phyloP scores from a whole-genome alignment of 768 basidiomycete species.

The Hypholoma sublateritium region DNA sequence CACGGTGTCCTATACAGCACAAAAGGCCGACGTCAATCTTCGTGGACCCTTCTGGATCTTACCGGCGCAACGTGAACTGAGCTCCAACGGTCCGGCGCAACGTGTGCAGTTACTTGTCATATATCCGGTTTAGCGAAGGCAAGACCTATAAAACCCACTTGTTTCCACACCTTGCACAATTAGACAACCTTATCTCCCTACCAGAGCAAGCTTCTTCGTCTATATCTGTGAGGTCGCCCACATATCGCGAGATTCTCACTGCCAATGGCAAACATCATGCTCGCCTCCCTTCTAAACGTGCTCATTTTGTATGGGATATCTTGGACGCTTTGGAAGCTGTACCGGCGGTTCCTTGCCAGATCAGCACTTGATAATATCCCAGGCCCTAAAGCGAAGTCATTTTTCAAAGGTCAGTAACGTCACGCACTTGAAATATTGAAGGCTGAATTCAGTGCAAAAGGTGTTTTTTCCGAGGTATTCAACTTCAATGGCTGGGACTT shows the following conservation, averaged over 20 bases:
- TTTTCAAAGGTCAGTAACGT: constrained; percentile 28
- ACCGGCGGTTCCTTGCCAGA: not conserved
- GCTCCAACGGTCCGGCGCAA: not conserved
- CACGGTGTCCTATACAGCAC: too few relatives aligned
- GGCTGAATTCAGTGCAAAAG: constrained; percentile 16
- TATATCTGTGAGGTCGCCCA: not conserved
- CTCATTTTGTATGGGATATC: not conserved
- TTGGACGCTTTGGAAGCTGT: not conserved
- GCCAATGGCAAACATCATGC: not conserved
- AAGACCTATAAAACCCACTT: not conserved
- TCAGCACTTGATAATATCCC: constrained; percentile 36
- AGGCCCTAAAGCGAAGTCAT: constrained; percentile 33
- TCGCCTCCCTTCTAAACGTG: not conserved
- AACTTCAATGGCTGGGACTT: constrained; percentile 33
- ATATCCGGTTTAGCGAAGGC: not conserved
- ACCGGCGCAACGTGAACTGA: not conserved
- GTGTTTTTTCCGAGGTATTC: constrained; percentile 33
- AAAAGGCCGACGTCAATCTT: not conserved
- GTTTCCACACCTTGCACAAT: too few relatives aligned
- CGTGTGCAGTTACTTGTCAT: not conserved
- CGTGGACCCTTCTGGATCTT: not conserved
- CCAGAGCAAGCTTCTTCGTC: too few relatives aligned
- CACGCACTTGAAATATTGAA: too few relatives aligned
- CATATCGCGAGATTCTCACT: too few relatives aligned
- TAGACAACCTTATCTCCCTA: too few relatives aligned